phyloP scores from a whole-genome alignment of 371 early-diverging fungal species.

The Lichtheimia ornata region DNA sequence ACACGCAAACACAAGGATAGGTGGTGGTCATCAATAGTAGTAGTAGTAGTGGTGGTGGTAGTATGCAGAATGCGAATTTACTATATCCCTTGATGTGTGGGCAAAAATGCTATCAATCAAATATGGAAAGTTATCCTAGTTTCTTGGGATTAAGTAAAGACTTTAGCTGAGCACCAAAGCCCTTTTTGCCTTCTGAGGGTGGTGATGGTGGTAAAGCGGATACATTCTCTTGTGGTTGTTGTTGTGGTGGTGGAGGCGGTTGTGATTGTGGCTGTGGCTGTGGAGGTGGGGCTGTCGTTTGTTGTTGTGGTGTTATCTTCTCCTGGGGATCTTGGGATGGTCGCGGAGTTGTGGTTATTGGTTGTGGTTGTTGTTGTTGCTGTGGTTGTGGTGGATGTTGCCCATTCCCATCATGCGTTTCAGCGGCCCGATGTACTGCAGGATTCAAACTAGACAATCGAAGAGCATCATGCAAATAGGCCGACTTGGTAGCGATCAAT shows the following conservation, averaged over 20 bases:
- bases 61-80: too few relatives aligned
- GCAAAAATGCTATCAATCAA: too few relatives aligned
- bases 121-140: too few relatives aligned
- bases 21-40: too few relatives aligned
- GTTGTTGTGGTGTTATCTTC: background rate
- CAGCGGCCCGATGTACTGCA: background rate
- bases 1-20: too few relatives aligned
- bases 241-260: too few relatives aligned
- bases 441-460: slow-evolving; percentile 38
- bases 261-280: background rate
- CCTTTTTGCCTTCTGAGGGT: slow-evolving; percentile 1
- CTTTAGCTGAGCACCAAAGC: slow-evolving; percentile 8
- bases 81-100: too few relatives aligned
- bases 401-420: background rate
- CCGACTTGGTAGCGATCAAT: slow-evolving; percentile 34
- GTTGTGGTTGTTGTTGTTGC: slow-evolving; percentile 7
- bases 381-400: background rate
- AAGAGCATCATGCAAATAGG: slow-evolving; percentile 62
- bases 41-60: too few relatives aligned
- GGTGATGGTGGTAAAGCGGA: slow-evolving; percentile 3
- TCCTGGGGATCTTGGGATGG: slow-evolving; percentile 1
- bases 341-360: background rate
- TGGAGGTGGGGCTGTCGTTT: background rate
- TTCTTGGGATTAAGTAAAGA: slow-evolving; percentile 1
- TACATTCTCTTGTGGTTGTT: background rate